Base-by-base conservation (phyloP, 306 rosid species). In the Benincasa hispida region DNA sequence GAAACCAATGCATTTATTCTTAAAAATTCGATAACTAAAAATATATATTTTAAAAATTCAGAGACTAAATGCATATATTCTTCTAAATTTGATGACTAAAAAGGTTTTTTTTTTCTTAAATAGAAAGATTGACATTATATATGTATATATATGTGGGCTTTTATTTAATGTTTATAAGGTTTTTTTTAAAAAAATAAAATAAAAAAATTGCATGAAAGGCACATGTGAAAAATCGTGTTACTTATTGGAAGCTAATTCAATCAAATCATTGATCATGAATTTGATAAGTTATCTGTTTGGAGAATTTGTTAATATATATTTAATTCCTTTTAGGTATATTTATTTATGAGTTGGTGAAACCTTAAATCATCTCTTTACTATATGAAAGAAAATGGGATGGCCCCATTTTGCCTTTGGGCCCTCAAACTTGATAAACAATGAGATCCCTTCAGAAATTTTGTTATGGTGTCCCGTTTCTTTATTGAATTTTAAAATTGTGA, bases 331-430 rank as follows among this genome's bases (percentile, higher is more conserved):
- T 65, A 37, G 30, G 50, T 37, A 11, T 35, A 65, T 65, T 35
- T 65, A 63, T 42, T 21, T n/a, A 68, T 42, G 32, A 68, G 34
- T 68, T 68, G 74, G 74, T 39, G 74, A 68, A 68, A 68, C 74
- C 55, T 68, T 41, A 13, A 13, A 21, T 68, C 74, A 39, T 41
- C 34, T 22, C 54, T 68, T 42, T 35, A 65, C 28, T 14, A 18
- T 42, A 22, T 24, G 35, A 68, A 24, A 13, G 19, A 68, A 68
- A 68, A 42, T 39, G 0, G 19, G n/a, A 67, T 68, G 74, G 74
- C 55, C 74, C 22, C 55, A 14, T 42, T 68, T 68, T 65, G 48
- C 6, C 25, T 5, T 68, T 42, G 55, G 74, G 13, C 74, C 74
- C 55, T 6, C 54, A 6, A 68, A 68, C 17, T 68, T 67, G 22